A percentile compares a stretch with the other conserved stretches of the same genome.
Conservation (phyloP, 2,329 filamentous ascomycete genomes). For the Colletotrichum orbiculare region DNA sequence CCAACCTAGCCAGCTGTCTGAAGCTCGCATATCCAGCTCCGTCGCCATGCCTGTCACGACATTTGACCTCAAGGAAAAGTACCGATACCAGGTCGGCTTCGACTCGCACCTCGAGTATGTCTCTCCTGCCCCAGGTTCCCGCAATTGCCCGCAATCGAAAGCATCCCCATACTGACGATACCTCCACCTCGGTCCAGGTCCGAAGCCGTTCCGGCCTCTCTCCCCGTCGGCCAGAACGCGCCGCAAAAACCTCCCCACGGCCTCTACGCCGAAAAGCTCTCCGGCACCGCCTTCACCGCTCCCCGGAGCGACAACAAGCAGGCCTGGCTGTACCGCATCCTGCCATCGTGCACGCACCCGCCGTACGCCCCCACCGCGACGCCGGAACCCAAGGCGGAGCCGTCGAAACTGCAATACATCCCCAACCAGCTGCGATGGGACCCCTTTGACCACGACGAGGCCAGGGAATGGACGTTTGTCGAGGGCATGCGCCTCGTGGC, state of each 20-base stretch:
- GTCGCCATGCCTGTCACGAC: constrained; percentile 60
- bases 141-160: neutral
- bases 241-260: constrained; percentile 83
- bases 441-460: constrained; percentile 77
- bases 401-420: constrained; percentile 72
- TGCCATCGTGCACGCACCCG: constrained; percentile 71
- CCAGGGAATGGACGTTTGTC: constrained; percentile 60
- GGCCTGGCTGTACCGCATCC: constrained; percentile 77
- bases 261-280: constrained; percentile 85
- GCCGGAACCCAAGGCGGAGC: constrained; percentile 35
- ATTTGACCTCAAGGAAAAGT: constrained; percentile 65
- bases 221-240: constrained; percentile 82
- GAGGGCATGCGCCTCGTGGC: constrained; percentile 76
- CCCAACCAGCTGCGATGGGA: constrained; percentile 87
- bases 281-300: constrained; percentile 77
- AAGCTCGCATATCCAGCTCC: neutral
- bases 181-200: constrained; percentile 59
- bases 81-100: constrained; percentile 84
- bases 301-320: constrained; percentile 76
- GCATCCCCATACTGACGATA: neutral
- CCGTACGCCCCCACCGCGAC: constrained; percentile 61
- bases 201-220: constrained; percentile 79
- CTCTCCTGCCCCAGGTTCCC: neutral
- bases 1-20: neutral
- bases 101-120: constrained; percentile 79